Evolutionary conservation across 495 filamentous ascomycete species (phyloP).

Genomic region (Penicillium atrosanguineum): DNA sequence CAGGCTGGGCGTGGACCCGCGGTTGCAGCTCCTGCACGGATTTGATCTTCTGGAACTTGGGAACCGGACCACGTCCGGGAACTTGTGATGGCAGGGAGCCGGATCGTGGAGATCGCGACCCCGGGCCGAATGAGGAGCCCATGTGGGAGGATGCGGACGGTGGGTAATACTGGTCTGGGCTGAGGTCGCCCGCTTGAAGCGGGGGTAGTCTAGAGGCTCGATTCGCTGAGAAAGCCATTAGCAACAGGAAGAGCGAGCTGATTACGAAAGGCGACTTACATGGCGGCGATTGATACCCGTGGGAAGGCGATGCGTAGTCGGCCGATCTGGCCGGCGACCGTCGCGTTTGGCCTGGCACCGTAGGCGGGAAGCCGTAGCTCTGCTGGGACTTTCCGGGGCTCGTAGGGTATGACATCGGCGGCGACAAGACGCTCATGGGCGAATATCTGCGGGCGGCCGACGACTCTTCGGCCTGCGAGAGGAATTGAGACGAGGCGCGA

Average conservation of each 20-base stretch:
- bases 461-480: constrained; percentile 67
- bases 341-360: constrained; percentile 38
- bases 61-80: constrained; percentile 69
- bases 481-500: constrained; percentile 60
- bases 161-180: constrained; percentile 65
- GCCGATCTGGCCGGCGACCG: constrained; percentile 59
- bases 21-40: constrained; percentile 73
- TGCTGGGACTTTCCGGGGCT: constrained; percentile 57
- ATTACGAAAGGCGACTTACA: constrained; percentile 36
- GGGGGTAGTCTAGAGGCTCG: constrained; percentile 59
- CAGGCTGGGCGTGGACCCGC: constrained; percentile 79
- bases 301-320: constrained; percentile 59
- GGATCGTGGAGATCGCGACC: constrained; percentile 69
- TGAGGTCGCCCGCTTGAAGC: constrained; percentile 62
- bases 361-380: constrained; percentile 44
- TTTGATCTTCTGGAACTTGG: constrained; percentile 78
- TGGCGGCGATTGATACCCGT: constrained; percentile 62
- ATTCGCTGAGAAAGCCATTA: constrained; percentile 27
- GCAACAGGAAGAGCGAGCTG: constrained; percentile 3
- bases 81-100: constrained; percentile 41
- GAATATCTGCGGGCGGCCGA: constrained; percentile 89
- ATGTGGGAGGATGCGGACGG: constrained; percentile 66
- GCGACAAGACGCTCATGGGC: constrained; percentile 81
- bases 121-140: constrained; percentile 67
- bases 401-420: constrained; percentile 55